Evolutionary conservation across 176 grass and related monocot species (phyloP), one percentile per base, ranked within the genome.

Genomic region (Poa pratensis): DNA sequence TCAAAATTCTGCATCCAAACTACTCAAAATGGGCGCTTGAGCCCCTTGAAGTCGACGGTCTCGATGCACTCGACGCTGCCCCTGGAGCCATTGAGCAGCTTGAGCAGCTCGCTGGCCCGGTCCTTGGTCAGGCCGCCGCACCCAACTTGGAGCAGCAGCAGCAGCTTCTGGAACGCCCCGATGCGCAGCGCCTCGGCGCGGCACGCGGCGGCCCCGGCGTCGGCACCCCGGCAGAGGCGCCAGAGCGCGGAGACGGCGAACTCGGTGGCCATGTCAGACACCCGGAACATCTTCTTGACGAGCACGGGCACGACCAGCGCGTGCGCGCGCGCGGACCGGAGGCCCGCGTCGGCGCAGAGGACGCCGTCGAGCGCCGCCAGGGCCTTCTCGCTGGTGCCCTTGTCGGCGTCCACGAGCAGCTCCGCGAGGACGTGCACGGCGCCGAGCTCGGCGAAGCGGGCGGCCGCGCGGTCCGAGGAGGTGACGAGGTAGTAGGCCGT

Each of bases 211-310:
- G 67, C 86, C 28, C 23, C 52, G 75, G 22, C 55, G 63, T 50
- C 75, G 16, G 42, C 53, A 6, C 28, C 71, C 70, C 84, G 86
- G 92, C 95, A 97, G 80, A 97, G 88, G 78, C 92, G 93, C 95
- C 92, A 97, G 45, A 97, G 92, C 22, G 92, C 90, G 14, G 95
- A 94, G 9, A 97, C 95, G 5, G 95, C 92, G 88, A 97, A 97
- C 53, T 97, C 92, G 4, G 95, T 97, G 23, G 90, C 95, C 90
- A 92, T 92, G 77, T 97, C 95, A 18, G 95, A 97, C 28, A 94
- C 85, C 3, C 92, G 88, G 55, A 97, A 85, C 90, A 97, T 92
- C 88, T 97, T 97, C 88, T 97, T 97, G 62, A 97, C 95, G 6
- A 97, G 84, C 35, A 97, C 90, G 0, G 95, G 95, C 62, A 97